Base-by-base conservation (phyloP, 2,329 filamentous ascomycete genomes). In the Coniochaeta sp. region DNA sequence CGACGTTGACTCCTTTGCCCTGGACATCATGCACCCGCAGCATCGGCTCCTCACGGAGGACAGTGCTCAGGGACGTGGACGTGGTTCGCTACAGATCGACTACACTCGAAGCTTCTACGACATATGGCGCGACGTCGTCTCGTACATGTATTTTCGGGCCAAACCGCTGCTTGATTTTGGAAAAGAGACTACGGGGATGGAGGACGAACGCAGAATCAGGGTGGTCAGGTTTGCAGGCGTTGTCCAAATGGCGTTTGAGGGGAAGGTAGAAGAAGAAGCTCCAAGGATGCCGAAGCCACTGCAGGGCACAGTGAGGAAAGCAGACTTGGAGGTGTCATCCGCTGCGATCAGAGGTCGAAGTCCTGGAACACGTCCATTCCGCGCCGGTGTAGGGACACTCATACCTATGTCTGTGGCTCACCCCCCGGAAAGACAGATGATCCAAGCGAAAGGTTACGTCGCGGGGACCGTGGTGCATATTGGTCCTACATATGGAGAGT, bases 171-270 rank as follows among this genome's bases (percentile, higher is more conserved):
- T 22, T 9, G 59, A 58, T 16, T 58, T 60, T 16, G 40, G 59
- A 1, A 52, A 57, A 31, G 16, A 31, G 5, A 19, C 38, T 12
- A 11, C 12, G 11, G 43, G 54, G 52, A 47, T 34, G 47, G 26
- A 34, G n/a, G 58, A 64, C n/a, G 60, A 64, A 44, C 57, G 60
- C 16, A 19, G 40, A 3, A 28, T 62, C 26, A 58, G 60, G 17
- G 19, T 64, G 4, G 62, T 65, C 14, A 55, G 64, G 24, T 63
- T 62, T 8, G 61, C 64, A 0, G 63, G 62, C 7, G 26, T 65
- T 4, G 40, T 66, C 6, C 62, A 65, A 24, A 36, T 24, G 0
- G 61, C 61, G 6, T 60, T 65, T n/a, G 61, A 34, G 6, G 60
- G 60, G 16, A 58, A 52, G 36, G 57, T 64, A 2, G 58, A 59